Conservation (phyloP, 148 eudicot genomes). For the Salicornia ramosissima region DNA sequence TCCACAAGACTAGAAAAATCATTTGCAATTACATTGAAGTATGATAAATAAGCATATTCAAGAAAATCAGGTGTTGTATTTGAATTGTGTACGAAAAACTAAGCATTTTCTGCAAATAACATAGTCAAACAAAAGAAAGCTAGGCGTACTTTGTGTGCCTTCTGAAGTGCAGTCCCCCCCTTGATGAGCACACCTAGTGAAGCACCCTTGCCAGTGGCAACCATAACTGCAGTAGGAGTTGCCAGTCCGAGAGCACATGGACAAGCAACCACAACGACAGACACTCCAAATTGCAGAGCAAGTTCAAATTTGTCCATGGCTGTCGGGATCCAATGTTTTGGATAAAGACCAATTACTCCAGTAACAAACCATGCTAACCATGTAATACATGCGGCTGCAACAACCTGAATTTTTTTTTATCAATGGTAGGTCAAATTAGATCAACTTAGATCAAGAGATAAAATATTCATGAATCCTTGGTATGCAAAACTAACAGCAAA, state of each 20-base stretch:
- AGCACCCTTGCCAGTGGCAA: slow-evolving; percentile 99
- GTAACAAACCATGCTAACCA: slow-evolving; percentile 82
- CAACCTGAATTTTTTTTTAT: slow-evolving; percentile 59
- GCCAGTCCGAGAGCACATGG: slow-evolving; percentile 98
- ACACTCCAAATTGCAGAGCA: slow-evolving; percentile 92
- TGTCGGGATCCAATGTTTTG: slow-evolving; percentile 72
- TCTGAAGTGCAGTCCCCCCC: slow-evolving; percentile 91
- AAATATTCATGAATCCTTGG: background rate
- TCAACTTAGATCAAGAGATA: background rate
- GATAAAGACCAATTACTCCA: slow-evolving; percentile 74
- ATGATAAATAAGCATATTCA: background rate
- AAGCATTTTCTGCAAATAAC: background rate
- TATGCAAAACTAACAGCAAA: slow-evolving; percentile 4
- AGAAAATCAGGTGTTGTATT: background rate
- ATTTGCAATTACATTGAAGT: slow-evolving; percentile 2
- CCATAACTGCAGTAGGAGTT: slow-evolving; percentile 99
- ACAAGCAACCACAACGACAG: slow-evolving; percentile 94
- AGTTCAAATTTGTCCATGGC: slow-evolving; percentile 94
- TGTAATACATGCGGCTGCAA: slow-evolving; percentile 65
- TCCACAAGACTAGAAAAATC: background rate
- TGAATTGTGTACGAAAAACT: background rate
- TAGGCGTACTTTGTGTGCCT: slow-evolving; percentile 77
- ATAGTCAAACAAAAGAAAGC: slow-evolving; percentile 4
- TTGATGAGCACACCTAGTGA: slow-evolving; percentile 92
- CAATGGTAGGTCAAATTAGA: slow-evolving; percentile 4